These are phyloP conservation scores for Penicillium nucicola DNA, from an alignment of 495 filamentous ascomycete species.

Conservation along the genomic window DNA sequence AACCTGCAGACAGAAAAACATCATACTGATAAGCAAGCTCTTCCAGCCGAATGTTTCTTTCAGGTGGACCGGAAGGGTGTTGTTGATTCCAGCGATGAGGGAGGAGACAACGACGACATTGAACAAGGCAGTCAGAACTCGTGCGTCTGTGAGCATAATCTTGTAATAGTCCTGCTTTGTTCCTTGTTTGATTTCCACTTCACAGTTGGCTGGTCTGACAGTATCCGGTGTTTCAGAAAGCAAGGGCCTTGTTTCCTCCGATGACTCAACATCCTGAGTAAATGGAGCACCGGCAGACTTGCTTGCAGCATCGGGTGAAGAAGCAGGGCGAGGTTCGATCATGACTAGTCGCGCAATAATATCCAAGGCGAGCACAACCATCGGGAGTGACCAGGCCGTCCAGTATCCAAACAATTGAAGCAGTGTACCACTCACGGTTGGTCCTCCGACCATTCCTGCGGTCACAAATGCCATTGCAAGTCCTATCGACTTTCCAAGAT, in stretches of 20 bases:
- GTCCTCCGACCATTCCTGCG: slow-evolving; percentile 11
- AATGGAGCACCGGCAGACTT: not conserved
- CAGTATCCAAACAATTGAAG: slow-evolving; percentile 16
- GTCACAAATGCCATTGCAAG: slow-evolving; percentile 11
- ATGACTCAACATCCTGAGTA: not conserved
- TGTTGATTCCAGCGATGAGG: slow-evolving; percentile 1
- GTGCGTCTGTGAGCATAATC: slow-evolving; percentile 7
- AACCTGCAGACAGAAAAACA: slow-evolving; percentile 13
- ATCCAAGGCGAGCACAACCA: slow-evolving; percentile 10
- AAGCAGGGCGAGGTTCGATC: slow-evolving; percentile 5
- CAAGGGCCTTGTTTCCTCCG: slow-evolving; percentile 1
- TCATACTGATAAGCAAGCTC: slow-evolving; percentile 6
- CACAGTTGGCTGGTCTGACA: not conserved
- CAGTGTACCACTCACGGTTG: slow-evolving; percentile 11
- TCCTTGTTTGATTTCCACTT: not conserved
- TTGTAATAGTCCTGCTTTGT: slow-evolving; percentile 6
- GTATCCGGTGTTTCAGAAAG: not conserved
- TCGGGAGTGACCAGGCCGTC: slow-evolving; percentile 10
- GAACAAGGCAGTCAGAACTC: slow-evolving; percentile 1
- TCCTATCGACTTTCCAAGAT: slow-evolving; percentile 12
- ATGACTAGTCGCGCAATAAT: slow-evolving; percentile 11
- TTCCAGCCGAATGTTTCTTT: slow-evolving; percentile 11
- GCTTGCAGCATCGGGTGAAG: not conserved
- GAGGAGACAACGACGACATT: slow-evolving; percentile 1
- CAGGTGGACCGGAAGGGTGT: slow-evolving; percentile 15